Conservation (phyloP, 139 green algal species). For the Coelastrella sp. region DNA sequence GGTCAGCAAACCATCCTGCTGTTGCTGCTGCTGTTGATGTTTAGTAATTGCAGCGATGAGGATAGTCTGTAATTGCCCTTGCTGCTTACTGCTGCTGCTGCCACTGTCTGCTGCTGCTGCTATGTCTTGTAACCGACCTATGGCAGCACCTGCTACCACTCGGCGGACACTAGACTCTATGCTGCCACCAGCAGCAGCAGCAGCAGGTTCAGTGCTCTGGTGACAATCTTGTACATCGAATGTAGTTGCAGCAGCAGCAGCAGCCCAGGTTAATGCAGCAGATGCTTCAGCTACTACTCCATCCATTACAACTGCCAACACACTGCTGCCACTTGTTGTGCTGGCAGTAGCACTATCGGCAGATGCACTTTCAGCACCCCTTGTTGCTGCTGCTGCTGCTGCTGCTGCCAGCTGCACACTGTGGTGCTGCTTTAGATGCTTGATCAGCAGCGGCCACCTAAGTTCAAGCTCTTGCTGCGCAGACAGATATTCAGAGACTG, state of each 20-base stretch:
- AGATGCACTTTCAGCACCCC: too few species aligned
- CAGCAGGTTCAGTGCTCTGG: not conserved
- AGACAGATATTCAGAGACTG: not conserved
- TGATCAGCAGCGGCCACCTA: conserved; percentile 5
- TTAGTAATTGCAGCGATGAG: too few species aligned
- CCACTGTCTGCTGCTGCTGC: not conserved
- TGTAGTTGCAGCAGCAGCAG: not conserved
- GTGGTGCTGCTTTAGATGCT: conserved; percentile 6
- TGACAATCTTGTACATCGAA: not conserved
- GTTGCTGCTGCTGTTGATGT: conserved; percentile 8
- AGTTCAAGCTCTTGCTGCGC: conserved; percentile 8
- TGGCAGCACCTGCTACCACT: not conserved
- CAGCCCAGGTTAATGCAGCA: conserved; percentile 7
- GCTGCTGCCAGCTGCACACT: too few species aligned
- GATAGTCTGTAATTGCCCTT: too few species aligned
- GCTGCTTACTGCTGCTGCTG: not conserved
- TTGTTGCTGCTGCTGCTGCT: not conserved
- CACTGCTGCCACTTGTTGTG: not conserved
- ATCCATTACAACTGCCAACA: not conserved
- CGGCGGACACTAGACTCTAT: not conserved
- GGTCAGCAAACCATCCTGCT: not conserved
- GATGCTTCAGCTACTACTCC: not conserved
- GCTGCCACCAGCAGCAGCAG: not conserved
- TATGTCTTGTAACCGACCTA: not conserved
- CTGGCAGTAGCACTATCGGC: too few species aligned